A percentile compares a stretch with the other conserved stretches of the same genome.
phyloP scores from a whole-genome alignment of 1,284 basidiomycete species.

The Heliocybe sulcata region DNA sequence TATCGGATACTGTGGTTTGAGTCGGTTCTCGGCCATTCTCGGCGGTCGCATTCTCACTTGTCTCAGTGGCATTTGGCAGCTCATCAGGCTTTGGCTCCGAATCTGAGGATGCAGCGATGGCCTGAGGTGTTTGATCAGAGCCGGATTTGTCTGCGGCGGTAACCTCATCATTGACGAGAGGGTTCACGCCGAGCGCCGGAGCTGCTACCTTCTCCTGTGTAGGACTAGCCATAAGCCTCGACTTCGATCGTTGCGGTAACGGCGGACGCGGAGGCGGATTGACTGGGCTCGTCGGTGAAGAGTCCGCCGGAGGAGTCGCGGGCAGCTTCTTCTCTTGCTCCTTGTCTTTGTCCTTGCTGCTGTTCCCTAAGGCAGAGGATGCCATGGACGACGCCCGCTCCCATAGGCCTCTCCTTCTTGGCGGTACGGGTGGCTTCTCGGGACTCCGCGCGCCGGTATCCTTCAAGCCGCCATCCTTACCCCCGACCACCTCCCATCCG shows the following conservation, averaged over 20 bases:
- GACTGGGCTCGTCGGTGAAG: background rate
- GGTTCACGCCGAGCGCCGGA: background rate
- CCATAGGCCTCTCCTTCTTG: constrained; percentile 22
- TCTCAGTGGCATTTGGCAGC: too few relatives aligned
- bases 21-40: too few relatives aligned
- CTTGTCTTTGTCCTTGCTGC: constrained; percentile 9
- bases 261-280: constrained; percentile 1
- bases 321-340: constrained; percentile 7
- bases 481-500: constrained; percentile 13
- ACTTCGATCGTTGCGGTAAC: background rate
- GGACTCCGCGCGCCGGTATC: constrained; percentile 7
- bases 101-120: background rate
- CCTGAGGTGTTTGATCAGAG: background rate
- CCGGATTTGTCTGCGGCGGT: background rate
- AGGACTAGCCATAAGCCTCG: constrained; percentile 6
- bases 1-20: too few relatives aligned
- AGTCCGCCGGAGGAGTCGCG: constrained; percentile 8
- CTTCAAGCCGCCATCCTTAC: constrained; percentile 14
- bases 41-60: too few relatives aligned
- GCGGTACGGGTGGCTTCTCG: constrained; percentile 20
- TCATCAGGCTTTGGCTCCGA: too few relatives aligned
- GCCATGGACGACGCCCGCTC: constrained; percentile 1
- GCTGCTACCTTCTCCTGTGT: background rate
- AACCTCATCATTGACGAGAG: background rate
- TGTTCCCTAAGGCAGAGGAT: constrained; percentile 2